Evolutionary conservation across 129 eudicot genomes (phyloP), one percentile per base, ranked within the genome.

Genomic region (Erigeron canadensis): DNA sequence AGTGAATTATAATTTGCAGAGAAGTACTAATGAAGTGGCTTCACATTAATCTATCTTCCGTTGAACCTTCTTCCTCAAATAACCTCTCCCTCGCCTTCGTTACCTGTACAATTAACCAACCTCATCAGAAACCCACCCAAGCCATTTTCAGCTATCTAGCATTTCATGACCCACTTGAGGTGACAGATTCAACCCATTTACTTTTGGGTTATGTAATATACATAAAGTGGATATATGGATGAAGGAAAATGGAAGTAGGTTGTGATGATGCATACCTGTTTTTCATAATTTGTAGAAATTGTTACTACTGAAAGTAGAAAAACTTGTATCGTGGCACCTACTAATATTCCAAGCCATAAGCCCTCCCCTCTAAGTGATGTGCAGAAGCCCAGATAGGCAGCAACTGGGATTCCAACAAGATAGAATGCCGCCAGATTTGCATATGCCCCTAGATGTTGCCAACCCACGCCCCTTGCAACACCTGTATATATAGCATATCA

Each of bases 51-150:
- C 37, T 39, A 63, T 63, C 68, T 42, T 63, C 68, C 5, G 23
- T 63, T 63, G 68, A 63, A 39, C 50, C 15, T 63, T 63, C 48
- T 63, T 63, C 68, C 68, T 63, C 68, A 63, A 39, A 63, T 63
- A 63, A 63, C 40, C 68, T 63, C 50, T 63, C 50, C 34, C 68
- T 63, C 10, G 68, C 50, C 68, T 40, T 63, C 4, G 68, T 63
- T 63, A 50, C 68, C 68, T 63, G 68, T 15, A 63, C 68, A 10
- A 7, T 38, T 62, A 38, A 62, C 46, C 40, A 34, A 42, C 40
- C 65, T 5, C 7, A 18, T 59, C 65, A 59, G 43, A 59, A 59
- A 59, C 65, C 43, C 42, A 59, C 8, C 12, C 34, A 28, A 28
- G 34, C 34, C 34, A 28, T 28, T 28, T 6, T 48, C 55, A 13